These are phyloP conservation scores for Narthecium ossifragum DNA, from an alignment of 106 monocot genomes.

Conservation along the genomic window DNA sequence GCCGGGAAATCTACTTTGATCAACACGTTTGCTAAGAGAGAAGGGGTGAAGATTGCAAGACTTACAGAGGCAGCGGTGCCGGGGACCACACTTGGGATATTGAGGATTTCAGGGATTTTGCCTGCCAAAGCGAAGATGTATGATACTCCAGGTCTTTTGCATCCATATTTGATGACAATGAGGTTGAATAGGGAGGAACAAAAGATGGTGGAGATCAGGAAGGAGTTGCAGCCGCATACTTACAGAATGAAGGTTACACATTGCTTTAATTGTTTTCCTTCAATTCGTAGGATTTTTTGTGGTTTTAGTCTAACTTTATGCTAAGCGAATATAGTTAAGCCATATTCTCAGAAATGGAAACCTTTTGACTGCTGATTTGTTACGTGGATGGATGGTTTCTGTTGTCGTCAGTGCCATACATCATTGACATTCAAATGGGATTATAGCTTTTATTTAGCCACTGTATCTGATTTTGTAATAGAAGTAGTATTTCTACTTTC, in stretches of 20 bases:
- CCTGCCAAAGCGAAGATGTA: slow-evolving; percentile 97
- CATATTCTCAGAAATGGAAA: too few relatives aligned
- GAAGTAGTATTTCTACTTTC: too few relatives aligned
- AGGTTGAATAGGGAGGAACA: slow-evolving; percentile 83
- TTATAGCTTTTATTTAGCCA: too few relatives aligned
- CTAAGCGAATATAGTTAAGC: too few relatives aligned
- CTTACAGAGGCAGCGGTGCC: slow-evolving; percentile 93
- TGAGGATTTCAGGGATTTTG: slow-evolving; percentile 74
- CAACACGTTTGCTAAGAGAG: slow-evolving; percentile 74
- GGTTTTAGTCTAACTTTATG: too few relatives aligned
- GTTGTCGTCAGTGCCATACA: too few relatives aligned
- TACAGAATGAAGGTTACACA: slow-evolving; percentile 92
- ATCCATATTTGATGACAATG: slow-evolving; percentile 78
- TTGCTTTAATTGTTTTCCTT: too few relatives aligned
- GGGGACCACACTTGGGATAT: slow-evolving; percentile 87
- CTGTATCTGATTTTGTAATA: too few relatives aligned
- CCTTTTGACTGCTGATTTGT: too few relatives aligned
- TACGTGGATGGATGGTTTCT: too few relatives aligned
- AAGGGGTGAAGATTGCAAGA: slow-evolving; percentile 57
- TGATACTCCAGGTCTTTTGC: slow-evolving; percentile 96
- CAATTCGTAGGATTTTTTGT: too few relatives aligned
- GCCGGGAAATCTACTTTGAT: slow-evolving; percentile 97
- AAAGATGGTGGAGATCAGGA: slow-evolving; percentile 95
- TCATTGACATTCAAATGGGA: too few relatives aligned
- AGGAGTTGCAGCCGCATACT: slow-evolving; percentile 77